Evolutionary conservation across 2,329 filamentous ascomycete species (phyloP).

Genomic region (Colletotrichum caudatum): DNA sequence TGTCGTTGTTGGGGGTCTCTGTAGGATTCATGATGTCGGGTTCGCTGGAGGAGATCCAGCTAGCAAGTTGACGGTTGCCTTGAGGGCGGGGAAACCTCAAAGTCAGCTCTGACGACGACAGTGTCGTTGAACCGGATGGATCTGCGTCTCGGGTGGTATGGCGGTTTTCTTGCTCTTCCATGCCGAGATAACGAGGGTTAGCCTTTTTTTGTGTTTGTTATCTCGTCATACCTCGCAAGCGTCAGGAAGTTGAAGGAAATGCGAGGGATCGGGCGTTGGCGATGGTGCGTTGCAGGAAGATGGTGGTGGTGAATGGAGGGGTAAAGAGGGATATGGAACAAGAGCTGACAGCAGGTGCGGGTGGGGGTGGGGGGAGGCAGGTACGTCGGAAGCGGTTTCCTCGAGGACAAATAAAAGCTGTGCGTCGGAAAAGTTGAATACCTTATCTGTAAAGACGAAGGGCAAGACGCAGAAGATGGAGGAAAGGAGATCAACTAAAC

Average conservation of each 20-base stretch:
- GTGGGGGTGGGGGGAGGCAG: conserved; percentile 10
- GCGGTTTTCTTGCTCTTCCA: conserved; percentile 61
- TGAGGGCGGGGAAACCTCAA: conserved; percentile 69
- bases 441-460: conserved; percentile 7
- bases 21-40: conserved; percentile 67
- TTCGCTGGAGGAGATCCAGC: conserved; percentile 70
- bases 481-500: conserved; percentile 26
- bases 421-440: conserved; percentile 22
- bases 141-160: conserved; percentile 39
- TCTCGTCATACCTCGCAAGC: conserved; percentile 54
- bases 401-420: conserved; percentile 3
- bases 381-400: conserved; percentile 7
- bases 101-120: conserved; percentile 60
- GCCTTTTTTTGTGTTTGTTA: conserved; percentile 45
- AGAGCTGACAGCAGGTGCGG: conserved; percentile 28
- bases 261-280: conserved; percentile 2
- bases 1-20: conserved; percentile 58
- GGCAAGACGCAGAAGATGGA: background rate
- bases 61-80: conserved; percentile 67
- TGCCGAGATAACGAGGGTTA: conserved; percentile 58
- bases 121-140: conserved; percentile 45
- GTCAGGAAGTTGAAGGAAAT: conserved; percentile 30
- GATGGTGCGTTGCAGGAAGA: conserved; percentile 15
- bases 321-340: conserved; percentile 40
- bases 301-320: conserved; percentile 37